These are phyloP conservation scores for Osmozyma mogii DNA, from an alignment of 805 yeast genomes.

Conservation along the genomic window DNA sequence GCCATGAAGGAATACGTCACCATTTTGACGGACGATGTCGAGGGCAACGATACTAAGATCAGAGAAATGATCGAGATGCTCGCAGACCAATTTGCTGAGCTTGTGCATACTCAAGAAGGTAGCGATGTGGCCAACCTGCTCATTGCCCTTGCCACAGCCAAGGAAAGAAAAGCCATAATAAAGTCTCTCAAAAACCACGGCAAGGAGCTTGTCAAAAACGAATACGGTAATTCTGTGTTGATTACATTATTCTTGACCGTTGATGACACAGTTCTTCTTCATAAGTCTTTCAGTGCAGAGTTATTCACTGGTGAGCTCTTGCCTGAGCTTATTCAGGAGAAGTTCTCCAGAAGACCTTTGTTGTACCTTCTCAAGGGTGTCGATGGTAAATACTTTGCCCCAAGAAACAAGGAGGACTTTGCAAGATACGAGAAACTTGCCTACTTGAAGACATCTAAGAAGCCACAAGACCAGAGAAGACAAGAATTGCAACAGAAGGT, in stretches of 20 bases:
- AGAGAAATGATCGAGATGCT: conserved; percentile 77
- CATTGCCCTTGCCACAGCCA: conserved; percentile 78
- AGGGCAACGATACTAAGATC: conserved; percentile 45
- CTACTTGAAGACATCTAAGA: conserved; percentile 65
- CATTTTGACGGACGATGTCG: conserved; percentile 51
- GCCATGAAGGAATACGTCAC: conserved; percentile 86
- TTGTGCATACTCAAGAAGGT: conserved; percentile 94
- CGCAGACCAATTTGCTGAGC: conserved; percentile 84
- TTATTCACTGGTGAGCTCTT: conserved; percentile 40
- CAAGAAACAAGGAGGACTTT: conserved; percentile 53
- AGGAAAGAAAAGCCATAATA: conserved; percentile 78
- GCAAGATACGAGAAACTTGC: conserved; percentile 50
- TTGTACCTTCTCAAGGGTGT: conserved; percentile 72
- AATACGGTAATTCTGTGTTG: conserved; percentile 77
- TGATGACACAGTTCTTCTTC: conserved; percentile 84
- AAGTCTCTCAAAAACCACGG: conserved; percentile 70
- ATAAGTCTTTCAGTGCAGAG: conserved; percentile 63
- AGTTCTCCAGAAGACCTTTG: conserved; percentile 84
- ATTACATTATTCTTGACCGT: conserved; percentile 75
- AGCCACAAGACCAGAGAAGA: conserved; percentile 73
- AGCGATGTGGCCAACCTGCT: conserved; percentile 80
- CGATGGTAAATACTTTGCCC: conserved; percentile 77
- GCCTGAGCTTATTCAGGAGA: conserved; percentile 53
- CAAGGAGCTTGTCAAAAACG: conserved; percentile 70
- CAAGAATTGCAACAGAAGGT: conserved; percentile 58